These are phyloP conservation scores for Cryptococcus wingfieldii DNA, from an alignment of 1,284 basidiomycete species.

Conservation along the genomic window DNA sequence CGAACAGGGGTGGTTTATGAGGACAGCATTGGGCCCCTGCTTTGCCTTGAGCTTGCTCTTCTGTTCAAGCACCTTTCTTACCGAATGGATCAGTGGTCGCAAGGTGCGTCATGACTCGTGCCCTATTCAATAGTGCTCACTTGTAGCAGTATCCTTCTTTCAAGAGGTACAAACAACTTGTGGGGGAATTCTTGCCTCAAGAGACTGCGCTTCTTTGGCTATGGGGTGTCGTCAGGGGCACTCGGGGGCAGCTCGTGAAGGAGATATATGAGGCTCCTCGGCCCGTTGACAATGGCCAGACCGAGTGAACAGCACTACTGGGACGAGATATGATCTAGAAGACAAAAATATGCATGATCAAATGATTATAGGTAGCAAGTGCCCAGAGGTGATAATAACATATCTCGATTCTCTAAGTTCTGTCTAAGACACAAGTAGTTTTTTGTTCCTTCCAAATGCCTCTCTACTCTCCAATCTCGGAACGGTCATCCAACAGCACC, in stretches of 20 bases:
- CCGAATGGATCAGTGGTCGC: constrained; percentile 68
- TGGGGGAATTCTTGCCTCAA: constrained; percentile 73
- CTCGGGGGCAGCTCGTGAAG: constrained; percentile 1
- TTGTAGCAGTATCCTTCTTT: constrained; percentile 64
- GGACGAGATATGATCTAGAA: not conserved
- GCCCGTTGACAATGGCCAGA: too few relatives aligned
- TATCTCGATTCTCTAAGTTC: not conserved
- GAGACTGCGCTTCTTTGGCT: constrained; percentile 51
- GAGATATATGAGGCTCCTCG: constrained; percentile 9
- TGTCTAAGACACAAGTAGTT: not conserved
- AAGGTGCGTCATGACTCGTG: constrained; percentile 52
- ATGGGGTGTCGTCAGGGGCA: constrained; percentile 29
- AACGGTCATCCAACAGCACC: constrained; percentile 13
- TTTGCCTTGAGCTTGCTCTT: constrained; percentile 54
- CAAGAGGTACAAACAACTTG: constrained; percentile 65
- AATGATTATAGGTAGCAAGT: too few relatives aligned
- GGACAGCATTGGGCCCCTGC: constrained; percentile 28
- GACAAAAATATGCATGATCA: not conserved
- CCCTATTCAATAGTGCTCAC: not conserved
- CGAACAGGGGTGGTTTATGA: constrained; percentile 21
- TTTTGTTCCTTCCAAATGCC: not conserved
- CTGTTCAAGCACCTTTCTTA: constrained; percentile 67
- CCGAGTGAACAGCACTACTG: too few relatives aligned
- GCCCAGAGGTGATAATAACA: not conserved
- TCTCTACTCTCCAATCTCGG: constrained; percentile 9